Evolutionary conservation across 192 early-diverging fungal species (phyloP).

Genomic region (Haplosporangium gracile): DNA sequence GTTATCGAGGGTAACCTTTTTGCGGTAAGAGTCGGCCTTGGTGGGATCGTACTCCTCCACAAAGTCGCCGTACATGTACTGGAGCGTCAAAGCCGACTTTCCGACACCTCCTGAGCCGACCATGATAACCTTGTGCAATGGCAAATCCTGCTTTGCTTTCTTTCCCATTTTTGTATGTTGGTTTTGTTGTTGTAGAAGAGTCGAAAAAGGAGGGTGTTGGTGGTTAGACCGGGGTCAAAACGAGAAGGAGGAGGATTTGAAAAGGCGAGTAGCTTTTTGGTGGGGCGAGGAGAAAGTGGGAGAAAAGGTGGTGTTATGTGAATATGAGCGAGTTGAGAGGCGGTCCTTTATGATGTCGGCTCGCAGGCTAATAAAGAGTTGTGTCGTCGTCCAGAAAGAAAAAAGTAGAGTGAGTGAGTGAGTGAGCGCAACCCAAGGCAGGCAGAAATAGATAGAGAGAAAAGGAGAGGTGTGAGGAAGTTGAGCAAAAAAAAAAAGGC

Average conservation of each 20-base stretch:
- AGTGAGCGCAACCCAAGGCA: not conserved
- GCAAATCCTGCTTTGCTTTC: slow-evolving; percentile 74
- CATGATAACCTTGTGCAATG: slow-evolving; percentile 94
- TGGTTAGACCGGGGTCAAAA: not conserved
- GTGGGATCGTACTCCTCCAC: slow-evolving; percentile 96
- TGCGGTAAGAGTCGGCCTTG: slow-evolving; percentile 92
- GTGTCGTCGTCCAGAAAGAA: not conserved
- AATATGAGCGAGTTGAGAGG: not conserved
- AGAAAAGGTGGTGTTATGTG: slow-evolving; percentile 6
- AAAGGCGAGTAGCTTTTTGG: not conserved
- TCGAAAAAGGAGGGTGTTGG: not conserved
- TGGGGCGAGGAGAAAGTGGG: not conserved
- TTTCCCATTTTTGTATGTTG: slow-evolving; percentile 68
- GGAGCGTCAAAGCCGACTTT: slow-evolving; percentile 89
- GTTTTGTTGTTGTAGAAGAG: not conserved
- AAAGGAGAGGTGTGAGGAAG: slow-evolving; percentile 4
- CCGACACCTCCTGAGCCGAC: slow-evolving; percentile 93
- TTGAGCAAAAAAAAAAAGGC: slow-evolving; percentile 1
- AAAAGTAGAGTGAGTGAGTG: not conserved
- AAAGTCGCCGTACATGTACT: slow-evolving; percentile 95
- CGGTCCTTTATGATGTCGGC: not conserved
- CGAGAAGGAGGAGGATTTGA: not conserved
- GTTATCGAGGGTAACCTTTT: slow-evolving; percentile 80
- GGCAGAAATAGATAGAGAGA: not conserved
- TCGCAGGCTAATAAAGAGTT: not conserved